A percentile compares a stretch with the other conserved stretches of the same genome.
phyloP scores from a whole-genome alignment of 148 eudicot genomes.

The Persicaria tinctoria region DNA sequence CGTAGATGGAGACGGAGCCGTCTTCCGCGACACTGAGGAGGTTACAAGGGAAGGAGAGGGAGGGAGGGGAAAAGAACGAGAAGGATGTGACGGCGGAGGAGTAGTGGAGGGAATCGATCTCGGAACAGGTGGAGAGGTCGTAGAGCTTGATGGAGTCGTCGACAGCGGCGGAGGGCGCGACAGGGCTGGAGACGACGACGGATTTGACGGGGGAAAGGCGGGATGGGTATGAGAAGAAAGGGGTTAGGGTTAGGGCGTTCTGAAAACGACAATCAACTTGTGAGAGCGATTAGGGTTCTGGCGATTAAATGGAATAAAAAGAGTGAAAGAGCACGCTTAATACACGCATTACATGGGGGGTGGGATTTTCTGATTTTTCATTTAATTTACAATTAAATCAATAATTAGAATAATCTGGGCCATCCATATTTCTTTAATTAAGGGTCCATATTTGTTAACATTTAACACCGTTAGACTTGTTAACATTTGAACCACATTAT shows the following conservation, averaged over 20 bases:
- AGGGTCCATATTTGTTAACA: too few relatives aligned
- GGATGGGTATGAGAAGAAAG: constrained; percentile 66
- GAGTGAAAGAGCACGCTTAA: too few relatives aligned
- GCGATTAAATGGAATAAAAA: too few relatives aligned
- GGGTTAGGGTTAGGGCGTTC: constrained; percentile 41
- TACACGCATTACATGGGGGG: too few relatives aligned
- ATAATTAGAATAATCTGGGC: too few relatives aligned
- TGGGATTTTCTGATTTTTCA: too few relatives aligned
- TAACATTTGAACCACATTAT: too few relatives aligned
- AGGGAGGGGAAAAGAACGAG: constrained; percentile 38
- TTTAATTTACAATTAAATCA: too few relatives aligned
- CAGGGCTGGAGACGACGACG: constrained; percentile 60
- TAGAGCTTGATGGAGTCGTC: constrained; percentile 84
- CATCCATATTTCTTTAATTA: too few relatives aligned
- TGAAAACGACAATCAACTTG: too few relatives aligned
- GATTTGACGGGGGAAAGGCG: constrained; percentile 66
- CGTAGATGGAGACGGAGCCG: constrained; percentile 54
- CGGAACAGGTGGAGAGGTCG: constrained; percentile 63
- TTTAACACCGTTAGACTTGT: too few relatives aligned
- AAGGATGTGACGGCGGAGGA: constrained; percentile 49
- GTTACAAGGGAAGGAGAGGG: constrained; percentile 54
- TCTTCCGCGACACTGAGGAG: constrained; percentile 50
- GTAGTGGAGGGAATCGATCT: constrained; percentile 59
- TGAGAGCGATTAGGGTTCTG: too few relatives aligned
- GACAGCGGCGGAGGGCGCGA: constrained; percentile 64